These are phyloP conservation scores for Fusarium sublunatum DNA, from an alignment of 2,329 filamentous ascomycete genomes.

Conservation along the genomic window DNA sequence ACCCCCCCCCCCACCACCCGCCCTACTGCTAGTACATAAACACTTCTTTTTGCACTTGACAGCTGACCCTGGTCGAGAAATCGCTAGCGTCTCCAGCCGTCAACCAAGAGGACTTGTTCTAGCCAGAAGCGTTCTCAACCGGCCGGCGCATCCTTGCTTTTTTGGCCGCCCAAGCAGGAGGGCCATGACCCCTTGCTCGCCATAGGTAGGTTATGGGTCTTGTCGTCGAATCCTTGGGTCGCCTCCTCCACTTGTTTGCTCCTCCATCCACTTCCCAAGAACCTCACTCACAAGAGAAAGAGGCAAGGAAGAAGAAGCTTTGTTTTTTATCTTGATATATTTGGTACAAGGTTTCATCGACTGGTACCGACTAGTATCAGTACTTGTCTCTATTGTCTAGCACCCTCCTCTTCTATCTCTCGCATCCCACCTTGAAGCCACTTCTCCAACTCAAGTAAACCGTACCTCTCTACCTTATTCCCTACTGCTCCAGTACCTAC, in stretches of 20 bases:
- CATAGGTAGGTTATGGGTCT: too few species aligned
- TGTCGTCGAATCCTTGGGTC: constrained; percentile 19
- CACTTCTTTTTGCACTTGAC: not conserved
- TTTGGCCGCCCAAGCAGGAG: constrained; percentile 5
- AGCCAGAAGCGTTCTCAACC: constrained; percentile 41
- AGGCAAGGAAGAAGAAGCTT: not conserved
- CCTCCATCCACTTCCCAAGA: not conserved
- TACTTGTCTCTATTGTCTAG: not conserved
- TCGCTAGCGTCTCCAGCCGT: constrained; percentile 34
- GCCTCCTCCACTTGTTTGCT: constrained; percentile 32
- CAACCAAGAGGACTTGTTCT: constrained; percentile 28
- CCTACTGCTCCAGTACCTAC: too few species aligned
- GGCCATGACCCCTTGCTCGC: constrained; percentile 15
- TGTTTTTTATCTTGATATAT: not conserved
- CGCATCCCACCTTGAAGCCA: not conserved
- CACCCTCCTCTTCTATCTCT: constrained; percentile 6
- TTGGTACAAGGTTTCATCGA: too few species aligned
- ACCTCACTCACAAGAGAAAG: not conserved
- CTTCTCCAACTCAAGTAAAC: not conserved
- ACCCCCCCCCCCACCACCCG: too few species aligned
- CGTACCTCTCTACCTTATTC: too few species aligned
- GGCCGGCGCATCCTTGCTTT: constrained; percentile 33
- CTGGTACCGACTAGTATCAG: too few species aligned
- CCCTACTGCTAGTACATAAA: not conserved
- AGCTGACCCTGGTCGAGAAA: constrained; percentile 11